phyloP scores from a whole-genome alignment of 2,329 filamentous ascomycete species.

The Nemania sp. region DNA sequence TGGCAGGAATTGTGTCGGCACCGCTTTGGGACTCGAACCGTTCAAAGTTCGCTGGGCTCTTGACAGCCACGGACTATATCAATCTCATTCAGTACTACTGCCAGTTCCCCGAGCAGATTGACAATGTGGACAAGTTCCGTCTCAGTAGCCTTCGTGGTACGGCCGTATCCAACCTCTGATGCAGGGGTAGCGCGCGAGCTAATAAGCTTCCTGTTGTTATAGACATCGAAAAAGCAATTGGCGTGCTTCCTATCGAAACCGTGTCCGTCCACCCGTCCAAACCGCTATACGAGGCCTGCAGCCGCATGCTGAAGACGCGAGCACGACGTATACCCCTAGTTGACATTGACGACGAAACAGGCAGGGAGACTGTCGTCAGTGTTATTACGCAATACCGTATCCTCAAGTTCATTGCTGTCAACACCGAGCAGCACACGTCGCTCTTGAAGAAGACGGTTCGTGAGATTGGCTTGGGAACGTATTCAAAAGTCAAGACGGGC shows the following conservation, averaged over 20 bases:
- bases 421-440: conserved; percentile 81
- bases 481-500: conserved; percentile 77
- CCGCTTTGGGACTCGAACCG: conserved; percentile 95
- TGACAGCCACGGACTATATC: conserved; percentile 97
- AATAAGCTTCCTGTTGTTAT: conserved; percentile 13
- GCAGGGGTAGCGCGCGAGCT: conserved; percentile 14
- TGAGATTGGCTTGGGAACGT: conserved; percentile 85
- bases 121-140: conserved; percentile 90
- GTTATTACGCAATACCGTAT: conserved; percentile 98
- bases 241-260: conserved; percentile 88
- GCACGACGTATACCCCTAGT: conserved; percentile 92
- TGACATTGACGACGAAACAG: conserved; percentile 91
- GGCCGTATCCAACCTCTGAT: conserved; percentile 37
- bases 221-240: conserved; percentile 96
- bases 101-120: conserved; percentile 88
- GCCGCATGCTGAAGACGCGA: conserved; percentile 89
- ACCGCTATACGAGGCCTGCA: conserved; percentile 92
- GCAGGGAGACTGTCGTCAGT: conserved; percentile 88
- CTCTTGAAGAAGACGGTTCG: conserved; percentile 83
- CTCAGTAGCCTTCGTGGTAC: conserved; percentile 87
- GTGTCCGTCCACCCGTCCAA: conserved; percentile 91
- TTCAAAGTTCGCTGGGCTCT: conserved; percentile 88
- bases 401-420: conserved; percentile 97
- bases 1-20: conserved; percentile 88
- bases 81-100: conserved; percentile 99